These are phyloP conservation scores for Sechiopsis laciniata DNA, from an alignment of 306 rosid genomes.

Conservation along the genomic window DNA sequence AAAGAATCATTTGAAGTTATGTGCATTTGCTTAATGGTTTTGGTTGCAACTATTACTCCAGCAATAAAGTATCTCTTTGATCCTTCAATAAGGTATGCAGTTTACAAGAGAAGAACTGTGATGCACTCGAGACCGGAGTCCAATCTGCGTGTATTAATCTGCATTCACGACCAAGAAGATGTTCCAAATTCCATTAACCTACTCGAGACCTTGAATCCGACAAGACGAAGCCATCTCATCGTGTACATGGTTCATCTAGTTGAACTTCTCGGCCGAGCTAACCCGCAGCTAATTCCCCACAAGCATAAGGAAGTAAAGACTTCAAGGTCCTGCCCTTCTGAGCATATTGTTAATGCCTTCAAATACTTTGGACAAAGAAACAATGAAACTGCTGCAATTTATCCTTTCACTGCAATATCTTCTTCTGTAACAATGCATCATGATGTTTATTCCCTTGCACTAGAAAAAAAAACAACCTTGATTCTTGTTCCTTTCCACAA, in stretches of 20 bases:
- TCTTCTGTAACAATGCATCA: slow-evolving; percentile 30
- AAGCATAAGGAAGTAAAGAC: slow-evolving; percentile 3
- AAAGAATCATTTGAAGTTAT: slow-evolving; percentile 18
- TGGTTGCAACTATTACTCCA: slow-evolving; percentile 26
- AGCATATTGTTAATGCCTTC: slow-evolving; percentile 30
- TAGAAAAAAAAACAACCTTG: slow-evolving; percentile 21
- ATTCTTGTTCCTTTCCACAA: slow-evolving; percentile 29
- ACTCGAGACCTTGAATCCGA: slow-evolving; percentile 35
- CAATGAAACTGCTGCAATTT: slow-evolving; percentile 12
- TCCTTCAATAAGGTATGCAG: slow-evolving; percentile 32
- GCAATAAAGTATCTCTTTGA: slow-evolving; percentile 25
- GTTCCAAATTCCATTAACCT: slow-evolving; percentile 28
- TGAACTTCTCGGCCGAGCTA: slow-evolving; percentile 28
- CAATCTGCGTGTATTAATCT: slow-evolving; percentile 25
- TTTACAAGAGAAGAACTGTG: slow-evolving; percentile 27
- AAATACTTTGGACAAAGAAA: slow-evolving; percentile 19
- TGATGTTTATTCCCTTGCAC: slow-evolving; percentile 28
- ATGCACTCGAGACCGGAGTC: slow-evolving; percentile 13
- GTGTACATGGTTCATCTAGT: slow-evolving; percentile 30
- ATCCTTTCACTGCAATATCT: slow-evolving; percentile 28
- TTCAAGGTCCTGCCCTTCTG: slow-evolving; percentile 5
- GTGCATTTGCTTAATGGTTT: slow-evolving; percentile 24
- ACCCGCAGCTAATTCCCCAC: slow-evolving; percentile 29
- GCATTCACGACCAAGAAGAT: slow-evolving; percentile 28
- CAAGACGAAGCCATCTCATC: slow-evolving; percentile 20